phyloP scores from a whole-genome alignment of 2,329 filamentous ascomycete species.

The Aureobasidium melanogenum region DNA sequence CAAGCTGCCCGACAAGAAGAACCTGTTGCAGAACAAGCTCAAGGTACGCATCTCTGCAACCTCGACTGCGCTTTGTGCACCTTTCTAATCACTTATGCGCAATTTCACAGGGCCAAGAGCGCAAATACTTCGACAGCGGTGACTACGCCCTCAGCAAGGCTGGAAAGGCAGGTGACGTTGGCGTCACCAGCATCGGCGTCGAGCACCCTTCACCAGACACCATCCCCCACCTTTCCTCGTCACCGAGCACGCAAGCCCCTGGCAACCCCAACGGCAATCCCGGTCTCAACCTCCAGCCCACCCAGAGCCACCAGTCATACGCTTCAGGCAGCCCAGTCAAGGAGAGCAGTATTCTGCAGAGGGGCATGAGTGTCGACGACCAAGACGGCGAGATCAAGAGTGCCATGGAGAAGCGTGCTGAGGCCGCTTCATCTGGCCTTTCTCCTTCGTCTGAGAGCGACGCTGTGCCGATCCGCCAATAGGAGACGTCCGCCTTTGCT shows the following conservation, averaged over 20 bases:
- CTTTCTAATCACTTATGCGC: background rate
- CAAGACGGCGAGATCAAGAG: constrained; percentile 30
- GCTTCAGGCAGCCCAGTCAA: constrained; percentile 76
- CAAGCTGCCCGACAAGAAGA: constrained; percentile 93
- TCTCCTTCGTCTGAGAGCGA: constrained; percentile 14
- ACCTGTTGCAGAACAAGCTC: constrained; percentile 94
- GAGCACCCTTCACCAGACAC: constrained; percentile 63
- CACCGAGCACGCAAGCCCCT: constrained; percentile 15
- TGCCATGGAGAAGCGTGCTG: constrained; percentile 13
- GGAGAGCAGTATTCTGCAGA: constrained; percentile 78
- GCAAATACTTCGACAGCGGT: constrained; percentile 94
- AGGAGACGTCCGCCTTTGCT: background rate
- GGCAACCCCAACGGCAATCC: constrained; percentile 18
- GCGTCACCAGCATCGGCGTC: constrained; percentile 86
- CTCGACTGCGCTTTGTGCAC: background rate
- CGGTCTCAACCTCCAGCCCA: constrained; percentile 27
- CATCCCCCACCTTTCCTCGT: constrained; percentile 29
- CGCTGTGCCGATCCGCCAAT: constrained; percentile 15
- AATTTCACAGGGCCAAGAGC: constrained; percentile 50
- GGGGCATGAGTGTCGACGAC: constrained; percentile 66
- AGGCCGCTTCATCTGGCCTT: constrained; percentile 2
- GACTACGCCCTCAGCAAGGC: constrained; percentile 94
- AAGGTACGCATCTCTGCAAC: constrained; percentile 45
- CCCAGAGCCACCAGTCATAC: constrained; percentile 39
- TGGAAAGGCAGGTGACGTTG: constrained; percentile 88